These are phyloP conservation scores for Zychaea mexicana DNA, from an alignment of 371 early-diverging fungal species.

Conservation along the genomic window DNA sequence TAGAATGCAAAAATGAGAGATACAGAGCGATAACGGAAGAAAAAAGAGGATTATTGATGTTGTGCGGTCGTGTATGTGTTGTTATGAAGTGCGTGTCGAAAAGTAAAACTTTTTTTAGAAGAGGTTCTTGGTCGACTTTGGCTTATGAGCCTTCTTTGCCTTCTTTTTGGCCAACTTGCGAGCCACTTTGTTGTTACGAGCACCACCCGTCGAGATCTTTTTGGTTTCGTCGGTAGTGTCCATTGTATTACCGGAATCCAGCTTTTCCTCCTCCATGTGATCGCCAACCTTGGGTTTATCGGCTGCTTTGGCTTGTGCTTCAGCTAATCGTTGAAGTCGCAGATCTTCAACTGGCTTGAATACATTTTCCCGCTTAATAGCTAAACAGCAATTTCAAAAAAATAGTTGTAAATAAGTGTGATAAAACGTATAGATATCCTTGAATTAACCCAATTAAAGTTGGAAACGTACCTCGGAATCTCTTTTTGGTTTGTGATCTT, in stretches of 20 bases:
- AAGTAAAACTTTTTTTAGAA: not conserved
- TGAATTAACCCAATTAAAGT: not conserved
- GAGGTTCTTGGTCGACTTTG: constrained; percentile 2
- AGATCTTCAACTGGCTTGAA: constrained; percentile 50
- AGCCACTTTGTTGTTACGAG: constrained; percentile 35
- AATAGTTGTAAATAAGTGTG: not conserved
- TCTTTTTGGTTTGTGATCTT: constrained; percentile 45
- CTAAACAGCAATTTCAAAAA: constrained; percentile 13
- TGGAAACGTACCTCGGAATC: constrained; percentile 35
- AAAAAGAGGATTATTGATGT: no score
- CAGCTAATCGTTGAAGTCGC: constrained; percentile 45
- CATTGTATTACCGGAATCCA: constrained; percentile 7
- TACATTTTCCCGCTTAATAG: constrained; percentile 45
- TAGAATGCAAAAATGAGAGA: not conserved
- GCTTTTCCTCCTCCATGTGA: constrained; percentile 17
- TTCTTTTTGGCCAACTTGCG: constrained; percentile 41
- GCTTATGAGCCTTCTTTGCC: constrained; percentile 17
- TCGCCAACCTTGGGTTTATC: constrained; percentile 30
- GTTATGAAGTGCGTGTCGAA: no score
- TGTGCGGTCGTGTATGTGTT: no score
- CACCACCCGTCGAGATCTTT: constrained; percentile 44
- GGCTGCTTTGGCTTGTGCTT: constrained; percentile 49
- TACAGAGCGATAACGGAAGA: no score
- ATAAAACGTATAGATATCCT: not conserved
- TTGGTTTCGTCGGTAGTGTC: constrained; percentile 16